phyloP scores from a whole-genome alignment of 306 rosid species.

The Castanopsis chinensis region DNA sequence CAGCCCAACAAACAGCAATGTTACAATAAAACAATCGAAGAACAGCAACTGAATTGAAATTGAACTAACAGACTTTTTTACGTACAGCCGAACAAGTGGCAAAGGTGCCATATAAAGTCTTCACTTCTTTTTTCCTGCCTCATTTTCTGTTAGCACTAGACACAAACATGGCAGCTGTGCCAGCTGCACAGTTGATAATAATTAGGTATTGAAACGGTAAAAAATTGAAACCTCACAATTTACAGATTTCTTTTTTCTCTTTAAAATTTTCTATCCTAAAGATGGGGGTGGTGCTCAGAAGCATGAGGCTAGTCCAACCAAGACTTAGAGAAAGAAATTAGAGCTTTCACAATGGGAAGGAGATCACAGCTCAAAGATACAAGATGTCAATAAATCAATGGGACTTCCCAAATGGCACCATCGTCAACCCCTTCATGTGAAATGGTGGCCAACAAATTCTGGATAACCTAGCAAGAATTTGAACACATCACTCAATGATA shows the following conservation, averaged over 20 bases:
- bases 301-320: constrained; percentile 24
- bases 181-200: constrained; percentile 39
- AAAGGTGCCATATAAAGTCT: neutral
- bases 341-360: constrained; percentile 25
- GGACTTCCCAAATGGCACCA: constrained; percentile 26
- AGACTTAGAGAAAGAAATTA: constrained; percentile 26
- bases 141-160: constrained; percentile 43
- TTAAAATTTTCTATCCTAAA: constrained; percentile 44
- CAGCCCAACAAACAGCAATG: neutral
- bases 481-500: constrained; percentile 78
- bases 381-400: constrained; percentile 17
- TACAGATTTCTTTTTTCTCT: constrained; percentile 47
- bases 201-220: constrained; percentile 23
- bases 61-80: constrained; percentile 15
- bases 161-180: constrained; percentile 44
- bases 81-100: constrained; percentile 26
- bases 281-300: constrained; percentile 27
- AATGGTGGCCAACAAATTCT: constrained; percentile 19
- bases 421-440: constrained; percentile 10
- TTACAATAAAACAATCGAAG: neutral
- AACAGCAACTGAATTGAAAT: neutral
- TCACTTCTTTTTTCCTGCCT: constrained; percentile 23
- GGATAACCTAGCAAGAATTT: constrained; percentile 65
- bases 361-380: constrained; percentile 31
- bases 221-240: constrained; percentile 47